Evolutionary conservation across 1,284 basidiomycete species (phyloP), one percentile per base, ranked within the genome.

Genomic region (Ceratobasidium sp.): DNA sequence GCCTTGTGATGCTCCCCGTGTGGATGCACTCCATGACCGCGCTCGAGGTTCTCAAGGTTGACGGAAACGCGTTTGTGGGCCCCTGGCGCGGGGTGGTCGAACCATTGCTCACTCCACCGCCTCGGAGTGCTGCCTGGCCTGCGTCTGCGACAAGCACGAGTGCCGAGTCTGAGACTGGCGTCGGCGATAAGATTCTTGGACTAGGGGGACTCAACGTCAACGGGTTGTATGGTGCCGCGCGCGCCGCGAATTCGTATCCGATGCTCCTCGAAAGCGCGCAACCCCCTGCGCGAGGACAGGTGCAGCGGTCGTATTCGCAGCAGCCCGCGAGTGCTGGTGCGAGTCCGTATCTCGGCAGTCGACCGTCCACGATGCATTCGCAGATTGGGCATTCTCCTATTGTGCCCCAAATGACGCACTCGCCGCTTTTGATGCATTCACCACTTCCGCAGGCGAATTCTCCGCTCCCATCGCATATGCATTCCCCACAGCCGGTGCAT

Each of bases 11-110:
- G n/a, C 87, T 99, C 40, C 97, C 97, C 2, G 91, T 93, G 78
- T 99, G 98, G 97, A 87, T 99, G 57, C 95, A 94, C 82, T 89
- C 94, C 44, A 87, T 99, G 43, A 88, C 90, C 22, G 89, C 90
- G 52, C 88, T 99, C 65, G 95, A 97, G 83, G 92, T 92, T 4
- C 87, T 99, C 1, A 92, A 93, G 79, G 90, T 99, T 40, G 97
- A 99, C 80, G 94, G 92, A 43, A 99, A 99, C 83, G 93, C 95
- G 8, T 98, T 99, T 84, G 91, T 94, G 79, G 92, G 93, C 2
- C 93, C 95, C 2, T 98, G 97, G 96, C 90, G 91, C 81, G 91
- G 92, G 43, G 87, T 99, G 74, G 91, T 98, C 34, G 92, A 93
- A 76, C 95, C 96, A 2, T 84, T 95, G 62, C 85, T 94, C 25